Evolutionary conservation across 148 eudicot species (phyloP).

Genomic region (Tetragonia tetragonoides): DNA sequence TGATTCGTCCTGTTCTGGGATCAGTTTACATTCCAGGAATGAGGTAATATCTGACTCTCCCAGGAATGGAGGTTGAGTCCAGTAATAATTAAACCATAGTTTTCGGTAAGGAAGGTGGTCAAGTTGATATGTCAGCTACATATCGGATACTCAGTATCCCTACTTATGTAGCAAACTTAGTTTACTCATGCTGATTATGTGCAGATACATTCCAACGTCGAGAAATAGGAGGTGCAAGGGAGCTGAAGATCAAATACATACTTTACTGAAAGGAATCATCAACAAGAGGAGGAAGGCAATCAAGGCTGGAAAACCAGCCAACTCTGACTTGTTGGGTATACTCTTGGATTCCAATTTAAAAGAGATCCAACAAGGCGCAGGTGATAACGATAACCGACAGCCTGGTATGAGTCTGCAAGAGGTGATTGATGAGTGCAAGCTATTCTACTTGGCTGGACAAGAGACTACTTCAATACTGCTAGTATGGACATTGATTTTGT

Average conservation of each 20-base stretch:
- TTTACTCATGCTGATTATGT: not conserved
- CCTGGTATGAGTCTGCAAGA: conserved; percentile 8
- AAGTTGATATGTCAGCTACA: too few relatives aligned
- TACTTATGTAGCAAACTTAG: not conserved
- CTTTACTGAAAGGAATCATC: not conserved
- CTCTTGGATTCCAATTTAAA: conserved; percentile 17
- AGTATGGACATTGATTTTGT: conserved; percentile 16
- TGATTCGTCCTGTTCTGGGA: not conserved
- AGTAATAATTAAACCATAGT: too few relatives aligned
- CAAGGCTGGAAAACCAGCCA: not conserved
- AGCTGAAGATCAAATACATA: not conserved
- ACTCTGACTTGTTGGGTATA: conserved; percentile 7
- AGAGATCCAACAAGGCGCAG: not conserved
- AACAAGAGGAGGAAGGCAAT: conserved; percentile 5
- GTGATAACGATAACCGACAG: not conserved
- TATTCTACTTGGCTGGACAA: conserved; percentile 6
- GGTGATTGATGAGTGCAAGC: conserved; percentile 11
- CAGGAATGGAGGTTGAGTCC: too few relatives aligned
- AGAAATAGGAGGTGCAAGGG: conserved; percentile 8
- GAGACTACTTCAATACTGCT: conserved; percentile 14
- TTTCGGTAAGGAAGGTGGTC: too few relatives aligned
- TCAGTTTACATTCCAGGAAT: conserved; percentile 16
- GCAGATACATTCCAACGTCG: conserved; percentile 3
- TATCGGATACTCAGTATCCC: not conserved
- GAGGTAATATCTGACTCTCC: not conserved